Evolutionary conservation across 2,329 filamentous ascomycete genomes (phyloP), one percentile per base, ranked within the genome.

Genomic region (Paraphoma chrysanthemicola): DNA sequence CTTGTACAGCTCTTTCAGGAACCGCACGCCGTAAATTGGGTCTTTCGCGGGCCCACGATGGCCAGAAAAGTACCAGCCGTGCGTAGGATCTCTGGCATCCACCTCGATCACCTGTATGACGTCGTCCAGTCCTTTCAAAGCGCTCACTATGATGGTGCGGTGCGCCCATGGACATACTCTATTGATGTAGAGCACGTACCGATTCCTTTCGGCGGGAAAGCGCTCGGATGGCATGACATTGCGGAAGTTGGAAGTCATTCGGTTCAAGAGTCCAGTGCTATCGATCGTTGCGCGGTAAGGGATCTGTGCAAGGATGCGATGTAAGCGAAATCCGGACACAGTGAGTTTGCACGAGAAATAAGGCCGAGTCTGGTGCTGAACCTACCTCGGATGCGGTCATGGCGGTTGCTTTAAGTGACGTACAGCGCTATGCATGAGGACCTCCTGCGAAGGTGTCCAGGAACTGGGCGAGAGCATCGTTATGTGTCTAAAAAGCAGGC

Each of bases 1-100:
- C 75, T 91, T 86, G 79, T 96, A 96, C 42, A 96, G 74, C 47
- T 95, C 81, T 53, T 88, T 86, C 44, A 76, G 33, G 54, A 65
- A 73, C 46, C 72, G 57, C 68, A 68, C 64, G 48, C 73, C 72
- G 42, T 70, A 66, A 8, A 71, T 46, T 14, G 73, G 74, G 43
- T 75, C 72, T 12, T 51, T 50, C 4, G 60, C 59, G 16, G 70
- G 71, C 0, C 74, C 74, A 17, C 60, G 63, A 6, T 41, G 29
- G 28, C 71, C 70, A 3, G 65, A 68, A 51, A 76, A 76, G 31
- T 62, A 72, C 74, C 74, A 76, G 10, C 72, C 71, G 28, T 73
- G 69, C 3, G 55, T 54, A 16, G 60, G 44, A 48, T 74, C 70
- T 48, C 64, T 61, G 33, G 57, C 63, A 51, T 80, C 78, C 31